Conservation (phyloP, 805 yeast genomes). For the Ogataea salicorniae region DNA sequence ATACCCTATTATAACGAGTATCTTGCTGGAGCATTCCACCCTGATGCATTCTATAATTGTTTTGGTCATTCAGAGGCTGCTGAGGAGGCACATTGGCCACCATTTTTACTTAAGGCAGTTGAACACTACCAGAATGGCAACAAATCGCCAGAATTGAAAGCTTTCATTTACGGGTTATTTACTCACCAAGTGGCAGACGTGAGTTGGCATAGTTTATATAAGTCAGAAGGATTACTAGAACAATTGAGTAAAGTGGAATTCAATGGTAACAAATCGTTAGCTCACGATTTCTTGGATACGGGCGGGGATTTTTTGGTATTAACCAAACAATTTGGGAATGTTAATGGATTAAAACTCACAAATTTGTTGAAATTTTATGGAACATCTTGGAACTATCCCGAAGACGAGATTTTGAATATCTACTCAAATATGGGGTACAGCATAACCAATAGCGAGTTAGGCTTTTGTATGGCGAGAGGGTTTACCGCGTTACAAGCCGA, state of each 20-base stretch:
- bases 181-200: slow-evolving; percentile 62
- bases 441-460: slow-evolving; percentile 31
- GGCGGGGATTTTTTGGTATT: slow-evolving; percentile 59
- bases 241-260: slow-evolving; percentile 51
- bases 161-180: slow-evolving; percentile 54
- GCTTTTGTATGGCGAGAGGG: slow-evolving; percentile 53
- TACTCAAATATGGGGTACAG: slow-evolving; percentile 33
- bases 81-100: slow-evolving; percentile 70
- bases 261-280: slow-evolving; percentile 40
- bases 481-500: slow-evolving; percentile 47
- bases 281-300: slow-evolving; percentile 54
- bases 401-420: slow-evolving; percentile 38
- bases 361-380: slow-evolving; percentile 21
- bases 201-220: slow-evolving; percentile 60
- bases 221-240: slow-evolving; percentile 50
- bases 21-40: slow-evolving; percentile 63
- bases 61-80: slow-evolving; percentile 46
- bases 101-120: slow-evolving; percentile 46
- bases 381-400: slow-evolving; percentile 39
- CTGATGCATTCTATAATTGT: slow-evolving; percentile 65
- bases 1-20: slow-evolving; percentile 27
- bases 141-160: slow-evolving; percentile 32
- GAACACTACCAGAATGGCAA: slow-evolving; percentile 29
- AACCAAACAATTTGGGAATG: slow-evolving; percentile 31
- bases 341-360: slow-evolving; percentile 6